Base-by-base conservation (phyloP, 2,329 filamentous ascomycete species). In the Colletotrichum godetiae region DNA sequence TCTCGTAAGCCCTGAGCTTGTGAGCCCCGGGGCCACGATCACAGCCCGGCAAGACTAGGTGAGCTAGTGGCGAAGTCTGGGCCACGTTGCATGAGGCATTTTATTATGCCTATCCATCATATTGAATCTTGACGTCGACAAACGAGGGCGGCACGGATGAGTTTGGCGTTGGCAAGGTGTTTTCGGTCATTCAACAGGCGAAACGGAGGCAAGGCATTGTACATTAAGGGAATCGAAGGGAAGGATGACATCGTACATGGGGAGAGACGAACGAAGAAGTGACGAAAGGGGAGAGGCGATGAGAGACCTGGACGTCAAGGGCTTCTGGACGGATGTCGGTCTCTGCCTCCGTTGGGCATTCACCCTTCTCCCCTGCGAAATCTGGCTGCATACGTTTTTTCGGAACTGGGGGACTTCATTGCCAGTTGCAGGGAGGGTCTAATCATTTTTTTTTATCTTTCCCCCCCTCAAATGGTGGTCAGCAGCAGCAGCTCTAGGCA, bases 111-210 rank as follows among this genome's bases (percentile, higher is more conserved):
- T 46, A 60, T 13, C 31, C 46, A 56, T 49, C 49, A 65, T 60
- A 65, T 33, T 37, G 67, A 64, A 42, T 70, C 49, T 64, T 61
- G 70, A 73, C 56, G 70, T 73, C 70, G 55, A 61, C 67, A 73
- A 73, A 73, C 60, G 70, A 73, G 60, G 61, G 70, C 70, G 60
- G 60, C 64, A 53, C 46, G 67, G 67, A 70, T 73, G 24, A 59
- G 35, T 73, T 56, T 65, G 70, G 70, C 70, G 70, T 73, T 73
- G 27, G 42, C 70, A 61, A 56, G 70, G 70, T 64, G 60, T 70
- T 70, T 70, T 52, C 67, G 70, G 70, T 73, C 67, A 65, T 60
- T 73, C 70, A 72, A 74, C 68, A 74, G 72, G 72, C 68, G 72
- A 74, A 74, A 62, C 29, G 57, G 68, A 57, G 56, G 60, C 65